Conservation (phyloP, 1,284 basidiomycete genomes). For the Ustilago tritici region DNA sequence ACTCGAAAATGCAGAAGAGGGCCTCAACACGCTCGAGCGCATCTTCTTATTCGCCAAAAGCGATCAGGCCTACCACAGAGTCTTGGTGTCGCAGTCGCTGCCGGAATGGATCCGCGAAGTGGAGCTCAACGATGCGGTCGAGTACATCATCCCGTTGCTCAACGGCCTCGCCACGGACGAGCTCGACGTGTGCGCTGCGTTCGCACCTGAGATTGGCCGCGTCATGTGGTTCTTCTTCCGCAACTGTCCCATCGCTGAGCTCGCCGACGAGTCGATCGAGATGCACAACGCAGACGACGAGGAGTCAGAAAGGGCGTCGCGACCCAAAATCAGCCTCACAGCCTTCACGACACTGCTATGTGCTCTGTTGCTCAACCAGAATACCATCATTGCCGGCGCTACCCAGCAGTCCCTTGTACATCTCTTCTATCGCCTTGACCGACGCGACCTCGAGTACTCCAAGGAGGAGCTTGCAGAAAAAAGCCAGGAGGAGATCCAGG, state of each 20-base stretch:
- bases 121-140: constrained; percentile 86
- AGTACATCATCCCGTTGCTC: constrained; percentile 92
- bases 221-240: constrained; percentile 96
- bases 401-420: constrained; percentile 83
- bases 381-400: constrained; percentile 79
- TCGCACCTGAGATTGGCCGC: constrained; percentile 82
- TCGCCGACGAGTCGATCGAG: constrained; percentile 42
- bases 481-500: constrained; percentile 18
- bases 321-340: constrained; percentile 79
- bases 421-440: constrained; percentile 75
- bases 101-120: constrained; percentile 68
- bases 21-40: constrained; percentile 83
- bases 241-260: constrained; percentile 71
- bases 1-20: constrained; percentile 42
- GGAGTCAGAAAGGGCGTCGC: constrained; percentile 45
- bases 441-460: constrained; percentile 40
- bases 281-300: constrained; percentile 46
- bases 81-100: constrained; percentile 76
- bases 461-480: constrained; percentile 42
- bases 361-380: constrained; percentile 84
- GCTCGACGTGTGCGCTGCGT: constrained; percentile 89
- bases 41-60: constrained; percentile 94
- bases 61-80: constrained; percentile 81
- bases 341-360: constrained; percentile 92
- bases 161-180: constrained; percentile 90